These are phyloP conservation scores for Blechomonas ayalai DNA, from an alignment of 208 protist genomes.

Conservation along the genomic window DNA sequence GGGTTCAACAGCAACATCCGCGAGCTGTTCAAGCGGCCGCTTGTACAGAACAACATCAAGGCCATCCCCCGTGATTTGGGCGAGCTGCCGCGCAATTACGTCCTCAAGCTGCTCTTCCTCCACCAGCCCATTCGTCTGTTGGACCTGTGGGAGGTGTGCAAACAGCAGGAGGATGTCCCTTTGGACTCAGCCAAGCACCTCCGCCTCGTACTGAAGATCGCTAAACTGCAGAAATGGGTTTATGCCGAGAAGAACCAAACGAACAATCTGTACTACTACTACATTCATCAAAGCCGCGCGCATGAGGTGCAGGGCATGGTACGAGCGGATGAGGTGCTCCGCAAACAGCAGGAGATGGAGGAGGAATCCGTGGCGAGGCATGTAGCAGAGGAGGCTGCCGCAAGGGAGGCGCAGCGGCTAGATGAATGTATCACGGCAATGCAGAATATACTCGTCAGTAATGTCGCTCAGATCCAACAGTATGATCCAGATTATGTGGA, in stretches of 20 bases:
- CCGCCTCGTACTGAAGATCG: constrained; percentile 78
- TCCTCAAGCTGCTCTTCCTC: constrained; percentile 79
- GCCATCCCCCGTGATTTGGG: constrained; percentile 82
- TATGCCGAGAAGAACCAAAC: constrained; percentile 89
- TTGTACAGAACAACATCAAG: constrained; percentile 76
- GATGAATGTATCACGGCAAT: constrained; percentile 60
- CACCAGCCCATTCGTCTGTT: constrained; percentile 81
- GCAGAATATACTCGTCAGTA: constrained; percentile 49
- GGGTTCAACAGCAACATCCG: constrained; percentile 80
- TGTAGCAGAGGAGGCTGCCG: constrained; percentile 8
- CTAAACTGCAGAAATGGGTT: constrained; percentile 80
- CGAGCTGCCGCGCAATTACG: constrained; percentile 82
- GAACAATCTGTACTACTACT: constrained; percentile 86
- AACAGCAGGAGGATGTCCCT: constrained; percentile 81
- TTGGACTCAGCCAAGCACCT: constrained; percentile 85
- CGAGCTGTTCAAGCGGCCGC: constrained; percentile 81
- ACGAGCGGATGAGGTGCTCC: constrained; percentile 42
- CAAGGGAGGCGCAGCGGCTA: constrained; percentile 9
- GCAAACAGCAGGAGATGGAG: constrained; percentile 40
- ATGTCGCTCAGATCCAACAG: constrained; percentile 53
- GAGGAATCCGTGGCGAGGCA: constrained; percentile 5
- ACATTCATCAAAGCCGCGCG: constrained; percentile 72
- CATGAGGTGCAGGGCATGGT: constrained; percentile 83
- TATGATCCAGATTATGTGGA: constrained; percentile 58
- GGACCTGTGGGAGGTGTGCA: constrained; percentile 78